A percentile compares a stretch with the other conserved stretches of the same genome.
These are phyloP conservation scores for Bipolaris sorokiniana DNA, from an alignment of 2,329 filamentous ascomycete genomes.

Conservation along the genomic window DNA sequence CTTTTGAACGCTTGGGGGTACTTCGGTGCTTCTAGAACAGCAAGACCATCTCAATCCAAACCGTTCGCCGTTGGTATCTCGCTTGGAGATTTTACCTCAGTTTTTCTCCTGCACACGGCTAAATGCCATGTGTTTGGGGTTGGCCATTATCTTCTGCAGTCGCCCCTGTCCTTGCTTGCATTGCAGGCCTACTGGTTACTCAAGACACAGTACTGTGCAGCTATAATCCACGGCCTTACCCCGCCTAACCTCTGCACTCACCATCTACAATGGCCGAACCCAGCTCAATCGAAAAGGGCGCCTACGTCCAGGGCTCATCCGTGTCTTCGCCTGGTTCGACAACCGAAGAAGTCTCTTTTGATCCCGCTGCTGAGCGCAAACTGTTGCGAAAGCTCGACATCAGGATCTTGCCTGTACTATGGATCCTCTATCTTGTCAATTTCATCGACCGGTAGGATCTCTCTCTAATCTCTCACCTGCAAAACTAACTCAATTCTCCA, in stretches of 20 bases:
- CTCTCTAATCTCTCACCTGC: neutral
- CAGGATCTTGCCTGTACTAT: constrained; percentile 39
- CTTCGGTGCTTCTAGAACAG: neutral
- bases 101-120: neutral
- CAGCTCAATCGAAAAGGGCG: constrained; percentile 19
- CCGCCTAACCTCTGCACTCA: neutral
- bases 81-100: neutral
- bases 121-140: neutral
- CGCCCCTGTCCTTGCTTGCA: neutral
- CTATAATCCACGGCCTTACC: neutral
- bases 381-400: constrained; percentile 42
- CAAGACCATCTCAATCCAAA: neutral
- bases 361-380: constrained; percentile 33
- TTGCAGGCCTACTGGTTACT: neutral
- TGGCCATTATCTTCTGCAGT: neutral
- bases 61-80: neutral
- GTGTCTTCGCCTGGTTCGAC: constrained; percentile 17
- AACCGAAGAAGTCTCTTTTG: constrained; percentile 20
- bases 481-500: constrained; percentile 4
- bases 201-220: neutral
- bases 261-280: constrained; percentile 8
- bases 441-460: constrained; percentile 39
- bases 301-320: constrained; percentile 4
- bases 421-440: constrained; percentile 42
- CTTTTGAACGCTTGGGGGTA: neutral